These are phyloP conservation scores for Skeletonema tropicum DNA, from an alignment of 108 stramenopile species.

Conservation along the genomic window DNA sequence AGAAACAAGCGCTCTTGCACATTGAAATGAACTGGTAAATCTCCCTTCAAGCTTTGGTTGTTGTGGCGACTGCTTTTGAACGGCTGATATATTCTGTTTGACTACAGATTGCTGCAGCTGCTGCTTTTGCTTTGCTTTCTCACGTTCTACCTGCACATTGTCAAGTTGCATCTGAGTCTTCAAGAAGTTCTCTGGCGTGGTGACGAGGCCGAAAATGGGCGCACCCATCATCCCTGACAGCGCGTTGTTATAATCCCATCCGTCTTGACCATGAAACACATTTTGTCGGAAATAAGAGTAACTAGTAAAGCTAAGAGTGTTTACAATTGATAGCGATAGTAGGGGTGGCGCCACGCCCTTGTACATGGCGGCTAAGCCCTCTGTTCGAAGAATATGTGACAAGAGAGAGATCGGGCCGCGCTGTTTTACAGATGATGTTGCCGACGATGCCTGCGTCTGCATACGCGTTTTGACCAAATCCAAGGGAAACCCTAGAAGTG, in stretches of 20 bases:
- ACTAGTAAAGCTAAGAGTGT: conserved; percentile 84
- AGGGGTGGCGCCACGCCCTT: conserved; percentile 87
- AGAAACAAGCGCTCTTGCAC: conserved; percentile 60
- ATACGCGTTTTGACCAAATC: conserved; percentile 65
- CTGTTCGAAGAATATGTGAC: conserved; percentile 63
- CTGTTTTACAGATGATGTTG: conserved; percentile 32
- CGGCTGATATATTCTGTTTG: background rate
- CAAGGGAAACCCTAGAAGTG: conserved; percentile 90
- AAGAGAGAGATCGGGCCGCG: conserved; percentile 32
- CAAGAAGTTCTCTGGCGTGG: conserved; percentile 86
- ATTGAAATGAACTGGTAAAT: conserved; percentile 69
- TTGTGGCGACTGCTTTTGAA: conserved; percentile 15
- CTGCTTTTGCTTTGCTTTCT: conserved; percentile 12
- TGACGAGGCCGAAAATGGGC: conserved; percentile 74
- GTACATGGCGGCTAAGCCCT: conserved; percentile 79
- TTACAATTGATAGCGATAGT: conserved; percentile 82
- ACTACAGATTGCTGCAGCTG: conserved; percentile 6
- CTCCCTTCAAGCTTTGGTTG: conserved; percentile 36
- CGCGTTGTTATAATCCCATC: conserved; percentile 79
- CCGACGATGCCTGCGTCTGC: conserved; percentile 42
- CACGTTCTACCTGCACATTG: conserved; percentile 42
- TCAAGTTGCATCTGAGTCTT: conserved; percentile 77
- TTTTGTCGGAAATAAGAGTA: conserved; percentile 77
- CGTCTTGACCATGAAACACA: conserved; percentile 60
- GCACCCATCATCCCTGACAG: conserved; percentile 78